Evolutionary conservation across 371 early-diverging fungal genomes (phyloP), one percentile per base, ranked within the genome.

Genomic region (Gilbertella persicaria): DNA sequence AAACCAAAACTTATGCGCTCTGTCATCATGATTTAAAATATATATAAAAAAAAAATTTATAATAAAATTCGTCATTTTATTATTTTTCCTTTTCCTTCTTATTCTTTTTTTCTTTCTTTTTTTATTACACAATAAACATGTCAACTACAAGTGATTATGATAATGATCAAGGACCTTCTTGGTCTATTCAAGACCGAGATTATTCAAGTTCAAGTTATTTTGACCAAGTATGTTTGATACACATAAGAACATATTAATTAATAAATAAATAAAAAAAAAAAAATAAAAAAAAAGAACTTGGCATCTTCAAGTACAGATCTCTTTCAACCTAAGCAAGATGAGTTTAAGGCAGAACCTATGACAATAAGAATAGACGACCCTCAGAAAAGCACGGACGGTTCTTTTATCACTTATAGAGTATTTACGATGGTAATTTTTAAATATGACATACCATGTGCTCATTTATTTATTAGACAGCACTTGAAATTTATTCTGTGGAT

Each of bases 341-440:
- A 53, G 10, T 53, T 55, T 38, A 39, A 53, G 35, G 57, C 61
- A 4, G 48, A 67, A 19, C 44, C 68, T 12, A 73, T 73, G 74
- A 60, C 53, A 1, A 57, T 93, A 21, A 67, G 78, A 2, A 87
- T 96, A 9, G 75, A 79, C 19, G 91, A 92, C 52, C 88, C 94
- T 12, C 80, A 87, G 60, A 94, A 93, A 67, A 53, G 60, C n/a
- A n/a, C 37, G n/a, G 47, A 49, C 19, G 59, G 64, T 7, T 90
- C 55, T 6, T 67, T 53, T 55, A 62, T 69, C 9, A 62, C 59
- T 19, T 69, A 61, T 40, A 16, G 55, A 41, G 55, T 66, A 16
- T 63, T 59, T 45, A 64, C 67, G 41, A 69, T 50, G 73, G 66
- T 66, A 41, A 26, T 17, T 39, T 26, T 7, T 17, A 28, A 2